Base-by-base conservation (phyloP, 169 alveolate species). In the Fabrea salina region DNA sequence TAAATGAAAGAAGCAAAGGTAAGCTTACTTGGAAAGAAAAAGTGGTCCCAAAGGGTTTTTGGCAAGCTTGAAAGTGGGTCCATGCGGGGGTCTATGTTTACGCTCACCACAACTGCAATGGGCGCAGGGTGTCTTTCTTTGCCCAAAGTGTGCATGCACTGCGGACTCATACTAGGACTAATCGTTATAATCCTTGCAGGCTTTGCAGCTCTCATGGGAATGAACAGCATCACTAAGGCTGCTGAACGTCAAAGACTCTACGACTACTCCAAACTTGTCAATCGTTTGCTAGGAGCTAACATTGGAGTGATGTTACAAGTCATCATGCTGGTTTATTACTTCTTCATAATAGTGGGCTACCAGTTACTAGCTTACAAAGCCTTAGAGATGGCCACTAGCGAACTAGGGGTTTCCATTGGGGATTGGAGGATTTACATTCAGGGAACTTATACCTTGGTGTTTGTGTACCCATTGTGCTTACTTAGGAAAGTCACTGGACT, bases 301-400 rank as follows among this genome's bases (percentile, higher is more conserved):
- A 39, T 51, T 51, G 37, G 37, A n/a, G 43, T 5, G 57, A 8
- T 64, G 35, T 32, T 64, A 30, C 13, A n/a, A 35, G 32, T 33
- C 32, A 61, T 61, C 25, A 61, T 61, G 74, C 74, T 61, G 19
- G 50, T 16, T 0, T 61, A 33, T 30, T 51, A 39, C 41, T 40
- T 32, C 41, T 51, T 51, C 19, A 64, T 56, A 19, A 19, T 64
- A 33, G 41, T 64, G 19, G 75, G 75, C 32, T 64, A 64, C 41
- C 75, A 64, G 30, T n/a, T n/a, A n/a, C n/a, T n/a, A n/a, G n/a
- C n/a, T n/a, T n/a, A n/a, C n/a, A n/a, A n/a, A n/a, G n/a, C n/a
- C n/a, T n/a, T n/a, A n/a, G n/a, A n/a, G n/a, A n/a, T n/a, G n/a
- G n/a, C n/a, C n/a, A n/a, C n/a, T n/a, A n/a, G n/a, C n/a, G n/a